Conservation (phyloP, 768 basidiomycete species). For the Pleurotus ostreatus region DNA sequence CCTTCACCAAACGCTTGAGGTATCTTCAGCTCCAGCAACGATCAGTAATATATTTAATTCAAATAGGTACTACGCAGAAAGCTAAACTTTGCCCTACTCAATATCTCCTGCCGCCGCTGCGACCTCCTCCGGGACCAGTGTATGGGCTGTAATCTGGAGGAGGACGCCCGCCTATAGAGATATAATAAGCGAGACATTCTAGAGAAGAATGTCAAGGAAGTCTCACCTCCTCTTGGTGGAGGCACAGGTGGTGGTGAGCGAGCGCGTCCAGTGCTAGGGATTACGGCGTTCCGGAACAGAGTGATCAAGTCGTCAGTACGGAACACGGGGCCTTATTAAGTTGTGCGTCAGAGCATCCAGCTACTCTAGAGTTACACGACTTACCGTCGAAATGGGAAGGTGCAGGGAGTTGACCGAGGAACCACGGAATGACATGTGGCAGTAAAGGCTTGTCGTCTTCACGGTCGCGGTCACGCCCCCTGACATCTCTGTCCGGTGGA, state of each 20-base stretch:
- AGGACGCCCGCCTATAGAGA: conserved; percentile 55
- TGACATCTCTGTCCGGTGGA: conserved; percentile 29
- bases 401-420: conserved; percentile 75
- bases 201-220: background rate
- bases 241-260: conserved; percentile 58
- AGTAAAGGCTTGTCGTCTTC: conserved; percentile 48
- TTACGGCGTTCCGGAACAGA: conserved; percentile 75
- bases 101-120: conserved; percentile 9
- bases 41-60: too few species aligned
- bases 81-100: background rate
- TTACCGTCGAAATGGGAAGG: conserved; percentile 79
- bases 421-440: conserved; percentile 70
- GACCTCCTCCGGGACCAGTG: conserved; percentile 55
- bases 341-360: background rate
- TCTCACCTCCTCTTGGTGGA: conserved; percentile 47
- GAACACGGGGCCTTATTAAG: conserved; percentile 74
- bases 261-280: conserved; percentile 56
- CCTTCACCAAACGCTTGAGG: too few species aligned
- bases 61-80: too few species aligned
- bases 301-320: conserved; percentile 88
- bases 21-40: too few species aligned
- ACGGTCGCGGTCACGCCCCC: conserved; percentile 29
- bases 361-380: conserved; percentile 22
- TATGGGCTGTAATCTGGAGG: conserved; percentile 88
- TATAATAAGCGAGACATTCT: conserved; percentile 1